Evolutionary conservation across 768 basidiomycete genomes (phyloP).

Genomic region (Collybia sordida): DNA sequence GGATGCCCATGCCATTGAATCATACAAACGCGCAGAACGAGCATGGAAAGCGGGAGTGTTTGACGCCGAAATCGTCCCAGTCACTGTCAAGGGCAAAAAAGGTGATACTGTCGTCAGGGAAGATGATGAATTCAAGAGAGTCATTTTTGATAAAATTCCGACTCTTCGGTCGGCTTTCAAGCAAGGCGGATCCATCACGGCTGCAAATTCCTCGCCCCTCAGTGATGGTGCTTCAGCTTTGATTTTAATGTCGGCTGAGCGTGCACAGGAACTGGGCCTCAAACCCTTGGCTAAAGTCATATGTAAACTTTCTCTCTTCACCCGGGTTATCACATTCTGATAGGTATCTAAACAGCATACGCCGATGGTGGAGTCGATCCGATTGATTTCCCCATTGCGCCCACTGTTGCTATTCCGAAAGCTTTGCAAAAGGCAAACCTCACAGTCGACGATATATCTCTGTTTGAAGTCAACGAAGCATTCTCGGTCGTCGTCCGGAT

Average conservation of each 20-base stretch:
- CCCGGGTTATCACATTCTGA: constrained; percentile 8
- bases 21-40: constrained; percentile 89
- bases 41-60: constrained; percentile 90
- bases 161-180: constrained; percentile 88
- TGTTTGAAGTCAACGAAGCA: constrained; percentile 97
- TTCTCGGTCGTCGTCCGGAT: constrained; percentile 94
- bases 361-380: constrained; percentile 97
- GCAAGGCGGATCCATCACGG: constrained; percentile 86
- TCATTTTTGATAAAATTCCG: constrained; percentile 93
- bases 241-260: constrained; percentile 91
- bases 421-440: constrained; percentile 89
- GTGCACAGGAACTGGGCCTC: constrained; percentile 86
- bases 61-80: constrained; percentile 83
- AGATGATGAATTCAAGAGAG: constrained; percentile 98
- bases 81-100: constrained; percentile 92
- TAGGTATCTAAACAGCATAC: constrained; percentile 59
- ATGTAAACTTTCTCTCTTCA: constrained; percentile 48
- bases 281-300: constrained; percentile 93
- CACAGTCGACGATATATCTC: constrained; percentile 77
- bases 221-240: constrained; percentile 97
- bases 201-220: constrained; percentile 93
- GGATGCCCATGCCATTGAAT: constrained; percentile 91
- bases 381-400: constrained; percentile 95
- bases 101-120: constrained; percentile 86
- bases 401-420: constrained; percentile 85